Evolutionary conservation across 768 basidiomycete species (phyloP), one percentile per base, ranked within the genome.

Genomic region (Zangia roseola): DNA sequence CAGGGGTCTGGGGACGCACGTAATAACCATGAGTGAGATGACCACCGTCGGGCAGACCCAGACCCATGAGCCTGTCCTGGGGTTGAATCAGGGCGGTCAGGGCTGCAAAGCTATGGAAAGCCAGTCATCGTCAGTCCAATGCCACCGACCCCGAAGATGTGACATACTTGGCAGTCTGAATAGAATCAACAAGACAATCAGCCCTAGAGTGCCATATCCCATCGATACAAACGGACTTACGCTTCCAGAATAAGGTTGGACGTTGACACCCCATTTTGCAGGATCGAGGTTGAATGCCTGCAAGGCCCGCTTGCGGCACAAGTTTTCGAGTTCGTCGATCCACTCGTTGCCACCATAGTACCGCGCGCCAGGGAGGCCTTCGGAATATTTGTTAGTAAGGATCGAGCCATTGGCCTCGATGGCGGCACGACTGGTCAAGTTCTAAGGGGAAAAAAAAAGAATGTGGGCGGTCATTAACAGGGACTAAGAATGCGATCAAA

Each of bases 391-490:
- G 84, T 97, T 97, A 68, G 95, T 97, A 67, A 98, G 71, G 68
- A 99, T 94, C 47, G 95, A 97, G 42, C 97, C 97, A 72, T 97
- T 97, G 55, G 94, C 95, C 73, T 98, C 91, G 88, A 98, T 94
- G 44, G 91, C 86, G 21, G 95, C 93, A 61, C 83, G 80, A 61
- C 92, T 93, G 50, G 97, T 98, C 79, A 99, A 74, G 77, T 98
- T 98, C 95, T 95, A 40, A 42, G 24, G 10, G 14, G 17, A 45
- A 46, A 0, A 20, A 45, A 46, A 0, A 20, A 1, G 10, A 54
- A 17, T 20, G 43, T 10, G 24, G 10, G 10, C 35, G 19, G 44
- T 56, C 25, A 41, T 23, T n/a, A 44, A 28, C 46, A 53, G 21
- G 51, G 41, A 31, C 52, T 5, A 10, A 26, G n/a, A 30, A 25